phyloP scores from a whole-genome alignment of 1,284 basidiomycete species.

The Puccinia sorghi region DNA sequence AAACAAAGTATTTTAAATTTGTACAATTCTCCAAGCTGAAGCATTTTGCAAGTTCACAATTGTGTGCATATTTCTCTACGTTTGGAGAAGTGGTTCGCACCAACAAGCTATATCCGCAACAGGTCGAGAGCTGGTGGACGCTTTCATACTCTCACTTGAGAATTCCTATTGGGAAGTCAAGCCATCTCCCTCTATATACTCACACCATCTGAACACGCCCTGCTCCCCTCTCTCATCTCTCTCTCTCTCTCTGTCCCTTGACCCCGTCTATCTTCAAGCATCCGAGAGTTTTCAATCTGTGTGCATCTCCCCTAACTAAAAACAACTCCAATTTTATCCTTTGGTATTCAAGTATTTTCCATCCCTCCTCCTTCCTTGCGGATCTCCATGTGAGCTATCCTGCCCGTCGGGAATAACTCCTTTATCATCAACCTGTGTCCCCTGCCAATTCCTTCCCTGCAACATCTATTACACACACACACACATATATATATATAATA shows the following conservation, averaged over 20 bases:
- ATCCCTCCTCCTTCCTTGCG: neutral
- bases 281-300: slow-evolving; percentile 7
- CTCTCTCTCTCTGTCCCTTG: neutral
- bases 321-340: neutral
- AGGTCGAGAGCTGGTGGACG: neutral
- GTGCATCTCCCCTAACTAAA: neutral
- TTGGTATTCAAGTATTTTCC: too few species aligned
- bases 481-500: too few species aligned
- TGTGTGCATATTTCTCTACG: neutral
- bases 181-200: neutral
- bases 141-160: slow-evolving; percentile 5
- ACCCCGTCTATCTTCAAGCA: slow-evolving; percentile 23
- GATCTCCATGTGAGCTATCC: too few species aligned
- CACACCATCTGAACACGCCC: neutral
- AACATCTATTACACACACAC: too few species aligned
- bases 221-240: neutral
- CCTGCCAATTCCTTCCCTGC: too few species aligned
- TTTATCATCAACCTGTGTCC: too few species aligned
- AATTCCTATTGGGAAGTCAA: neutral
- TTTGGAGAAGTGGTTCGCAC: neutral
- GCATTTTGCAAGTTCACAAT: neutral
- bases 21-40: neutral
- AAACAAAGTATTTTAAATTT: too few species aligned
- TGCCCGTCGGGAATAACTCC: too few species aligned
- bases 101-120: neutral